Base-by-base conservation (phyloP, 2,329 filamentous ascomycete genomes). In the Rachicladosporium sp. region DNA sequence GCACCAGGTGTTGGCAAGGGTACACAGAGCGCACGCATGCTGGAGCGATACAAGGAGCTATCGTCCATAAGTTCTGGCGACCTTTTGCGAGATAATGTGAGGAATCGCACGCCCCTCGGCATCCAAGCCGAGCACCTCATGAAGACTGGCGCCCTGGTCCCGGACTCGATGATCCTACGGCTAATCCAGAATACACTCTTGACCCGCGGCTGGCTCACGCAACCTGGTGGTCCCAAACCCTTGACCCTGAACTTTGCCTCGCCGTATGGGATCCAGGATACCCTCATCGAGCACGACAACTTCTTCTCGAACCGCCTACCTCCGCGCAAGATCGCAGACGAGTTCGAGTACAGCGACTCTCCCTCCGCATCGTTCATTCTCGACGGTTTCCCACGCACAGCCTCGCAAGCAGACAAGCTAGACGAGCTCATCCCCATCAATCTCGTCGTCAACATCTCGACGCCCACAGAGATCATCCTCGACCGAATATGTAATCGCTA, bases 1-100 rank as follows among this genome's bases (percentile, higher is more conserved):
- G 88, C 89, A 38, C 91, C 91, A n/a, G 88, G 88, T 43, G 91
- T 94, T 42, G 91, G 91, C 46, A 98, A 98, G 63, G 91, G 55
- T 46, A 98, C 91, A 3, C 91, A 98, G 67, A 86, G 85, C 37
- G 84, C 93, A 61, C 78, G 91, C 45, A 70, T 98, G 46, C 78
- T 96, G 50, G 70, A 79, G 51, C 78, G 83, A 50, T 98, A 91
- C 58, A 85, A 88, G 3, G 83, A 95, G 56, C 70, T 98, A 35
- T 82, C 85, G 38, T 80, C 87, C 11, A 89, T 98, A 61, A 93
- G 86, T 63, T 94, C 91, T 3, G 91, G 91, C 45, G 89, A 98
- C 62, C 69, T 98, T 10, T 68, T 98, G 43, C 80, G 91, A 46
- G 78, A 86, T 58, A 93, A 96, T 80, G 89, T 98, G 55, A 82